A percentile compares a stretch with the other conserved stretches of the same genome.
Evolutionary conservation across 83 land plant species (phyloP).

Genomic region (Thuja plicata): DNA sequence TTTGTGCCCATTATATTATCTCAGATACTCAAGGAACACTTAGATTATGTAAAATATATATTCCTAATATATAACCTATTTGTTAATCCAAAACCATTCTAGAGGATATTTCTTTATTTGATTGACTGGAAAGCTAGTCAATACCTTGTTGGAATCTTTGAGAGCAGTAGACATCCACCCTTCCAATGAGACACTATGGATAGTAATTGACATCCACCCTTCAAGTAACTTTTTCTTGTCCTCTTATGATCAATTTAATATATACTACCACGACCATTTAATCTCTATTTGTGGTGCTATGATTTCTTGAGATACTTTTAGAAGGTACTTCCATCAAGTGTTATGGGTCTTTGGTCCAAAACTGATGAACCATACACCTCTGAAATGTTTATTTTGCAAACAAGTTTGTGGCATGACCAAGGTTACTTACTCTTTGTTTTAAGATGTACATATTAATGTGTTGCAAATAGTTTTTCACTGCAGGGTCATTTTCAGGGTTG

Average conservation of each 20-base stretch:
- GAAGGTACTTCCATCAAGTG: background rate
- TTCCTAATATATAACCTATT: background rate
- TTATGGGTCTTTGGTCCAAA: background rate
- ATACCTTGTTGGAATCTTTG: background rate
- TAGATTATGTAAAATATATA: background rate
- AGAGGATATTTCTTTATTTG: background rate
- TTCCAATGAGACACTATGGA: background rate
- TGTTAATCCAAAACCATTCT: background rate
- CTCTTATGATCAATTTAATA: background rate
- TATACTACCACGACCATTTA: background rate
- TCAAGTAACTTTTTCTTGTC: too few relatives aligned
- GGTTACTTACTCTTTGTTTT: background rate
- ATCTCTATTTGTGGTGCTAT: background rate
- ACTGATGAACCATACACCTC: background rate
- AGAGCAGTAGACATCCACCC: background rate
- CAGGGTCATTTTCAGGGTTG: conserved; percentile 93
- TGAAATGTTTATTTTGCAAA: background rate
- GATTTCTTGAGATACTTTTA: too few relatives aligned
- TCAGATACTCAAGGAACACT: background rate
- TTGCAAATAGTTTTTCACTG: background rate
- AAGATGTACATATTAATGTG: background rate
- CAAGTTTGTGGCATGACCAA: background rate
- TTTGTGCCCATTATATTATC: background rate
- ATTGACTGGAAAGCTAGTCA: background rate
- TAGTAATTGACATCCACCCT: background rate